Conservation (phyloP, 108 stramenopile genomes). For the Mediolabrus comicus region DNA sequence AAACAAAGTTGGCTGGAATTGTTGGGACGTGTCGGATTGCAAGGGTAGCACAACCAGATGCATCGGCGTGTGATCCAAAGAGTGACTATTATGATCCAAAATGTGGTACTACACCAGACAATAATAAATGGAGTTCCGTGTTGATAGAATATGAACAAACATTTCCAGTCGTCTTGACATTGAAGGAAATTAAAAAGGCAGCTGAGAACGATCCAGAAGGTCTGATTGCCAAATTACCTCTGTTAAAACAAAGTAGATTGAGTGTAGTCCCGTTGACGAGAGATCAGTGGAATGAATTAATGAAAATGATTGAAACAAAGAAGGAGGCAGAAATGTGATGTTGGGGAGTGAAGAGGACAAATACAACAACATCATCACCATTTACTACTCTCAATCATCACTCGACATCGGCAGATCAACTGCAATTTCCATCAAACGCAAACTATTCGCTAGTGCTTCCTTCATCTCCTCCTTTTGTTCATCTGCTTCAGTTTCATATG, state of each 20-base stretch:
- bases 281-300: constrained; percentile 42
- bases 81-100: constrained; percentile 54
- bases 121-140: constrained; percentile 56
- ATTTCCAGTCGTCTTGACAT: constrained; percentile 39
- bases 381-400: not conserved
- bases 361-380: not conserved
- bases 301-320: constrained; percentile 19
- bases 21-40: constrained; percentile 45
- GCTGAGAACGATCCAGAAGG: constrained; percentile 28
- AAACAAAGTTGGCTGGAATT: constrained; percentile 37
- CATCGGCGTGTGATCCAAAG: constrained; percentile 47
- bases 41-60: constrained; percentile 44
- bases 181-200: constrained; percentile 45
- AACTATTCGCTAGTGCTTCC: constrained; percentile 38
- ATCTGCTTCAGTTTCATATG: constrained; percentile 10
- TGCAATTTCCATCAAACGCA: constrained; percentile 44
- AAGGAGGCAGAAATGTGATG: not conserved
- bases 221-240: constrained; percentile 39
- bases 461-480: constrained; percentile 27
- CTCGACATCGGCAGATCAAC: not conserved
- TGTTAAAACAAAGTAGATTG: constrained; percentile 49
- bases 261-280: constrained; percentile 46
- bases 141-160: constrained; percentile 47
- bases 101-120: constrained; percentile 35
- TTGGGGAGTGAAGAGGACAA: not conserved